Evolutionary conservation across 2,329 filamentous ascomycete species (phyloP), one percentile per base, ranked within the genome.

Genomic region (Trichoderma endophyticum): DNA sequence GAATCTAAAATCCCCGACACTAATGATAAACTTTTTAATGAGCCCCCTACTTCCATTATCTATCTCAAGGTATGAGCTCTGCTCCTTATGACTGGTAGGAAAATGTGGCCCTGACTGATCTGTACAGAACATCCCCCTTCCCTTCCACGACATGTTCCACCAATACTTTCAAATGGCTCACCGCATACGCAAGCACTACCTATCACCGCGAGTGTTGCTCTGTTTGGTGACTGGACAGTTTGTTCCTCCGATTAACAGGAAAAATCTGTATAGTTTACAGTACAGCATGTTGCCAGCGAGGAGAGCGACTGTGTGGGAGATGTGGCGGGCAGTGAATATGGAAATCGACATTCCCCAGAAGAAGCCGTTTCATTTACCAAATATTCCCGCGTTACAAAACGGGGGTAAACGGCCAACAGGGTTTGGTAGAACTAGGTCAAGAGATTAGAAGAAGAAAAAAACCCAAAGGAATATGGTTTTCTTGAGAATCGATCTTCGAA

Each of bases 121-220:
- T 66, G 15, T 59, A 34, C 9, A 96, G 91, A 95, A 95, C 4
- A 92, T 97, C 7, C 95, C 96, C 3, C 88, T 99, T 7, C 91
- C 93, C 4, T 93, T 98, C 75, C 89, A 91, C n/a, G 93, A 93
- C 77, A 98, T 98, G 90, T 98, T 99, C 82, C 90, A 97, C 73
- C 95, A 98, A 78, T 99, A 99, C 83, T 97, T 97, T 79, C 94
- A 98, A 80, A 93, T 99, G 77, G 94, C 92, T 32, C 90, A 93
- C 74, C 93, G 96, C 62, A 93, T 99, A 74, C 91, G 94, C 71
- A 97, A 97, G 80, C 96, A 99, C 83, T 99, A 99, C 80, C 87
- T 98, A 57, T 95, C 94, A 0, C 94, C 94, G 0, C 89, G 91
- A 15, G 97, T 99, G 24, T 88, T 98, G 62, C 86, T 97, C 51